phyloP scores from a whole-genome alignment of 345 rosid species.

The Alliaria petiolata region DNA sequence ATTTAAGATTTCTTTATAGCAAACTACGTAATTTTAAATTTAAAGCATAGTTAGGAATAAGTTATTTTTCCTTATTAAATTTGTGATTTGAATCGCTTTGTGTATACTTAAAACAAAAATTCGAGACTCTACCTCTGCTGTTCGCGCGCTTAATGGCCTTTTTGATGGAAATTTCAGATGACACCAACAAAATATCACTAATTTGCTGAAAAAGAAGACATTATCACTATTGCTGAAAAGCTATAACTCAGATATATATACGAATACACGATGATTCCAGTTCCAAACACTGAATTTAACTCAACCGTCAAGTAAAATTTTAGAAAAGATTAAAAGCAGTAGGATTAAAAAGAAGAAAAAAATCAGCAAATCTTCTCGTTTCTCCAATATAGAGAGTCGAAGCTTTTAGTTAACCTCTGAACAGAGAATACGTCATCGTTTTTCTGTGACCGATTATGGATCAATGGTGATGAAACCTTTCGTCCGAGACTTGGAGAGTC shows the following conservation, averaged over 20 bases:
- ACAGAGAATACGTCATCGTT: not conserved
- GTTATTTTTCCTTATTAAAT: not conserved
- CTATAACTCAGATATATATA: not conserved
- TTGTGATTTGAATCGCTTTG: not conserved
- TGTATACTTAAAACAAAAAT: too few species aligned
- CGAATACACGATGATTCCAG: not conserved
- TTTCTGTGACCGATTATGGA: not conserved
- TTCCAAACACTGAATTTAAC: conserved; percentile 3
- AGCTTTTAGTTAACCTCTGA: not conserved
- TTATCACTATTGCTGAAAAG: not conserved
- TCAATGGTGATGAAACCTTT: conserved; percentile 35
- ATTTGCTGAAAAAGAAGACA: not conserved
- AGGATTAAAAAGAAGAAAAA: not conserved
- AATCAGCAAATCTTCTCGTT: not conserved
- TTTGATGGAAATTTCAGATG: not conserved
- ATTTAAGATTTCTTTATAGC: too few species aligned
- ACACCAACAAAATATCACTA: not conserved
- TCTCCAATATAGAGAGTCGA: conserved; percentile 1
- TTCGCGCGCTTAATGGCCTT: too few species aligned
- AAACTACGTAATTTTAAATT: too few species aligned
- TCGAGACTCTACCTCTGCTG: too few species aligned
- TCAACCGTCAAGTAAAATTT: not conserved
- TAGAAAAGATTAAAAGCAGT: not conserved
- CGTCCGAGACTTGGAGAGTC: conserved; percentile 45
- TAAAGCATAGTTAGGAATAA: too few species aligned